Percentiles rank a stretch among this genome's conserved stretches.
Conservation (phyloP, 108 stramenopile genomes). For the Nitzschia sp. region DNA sequence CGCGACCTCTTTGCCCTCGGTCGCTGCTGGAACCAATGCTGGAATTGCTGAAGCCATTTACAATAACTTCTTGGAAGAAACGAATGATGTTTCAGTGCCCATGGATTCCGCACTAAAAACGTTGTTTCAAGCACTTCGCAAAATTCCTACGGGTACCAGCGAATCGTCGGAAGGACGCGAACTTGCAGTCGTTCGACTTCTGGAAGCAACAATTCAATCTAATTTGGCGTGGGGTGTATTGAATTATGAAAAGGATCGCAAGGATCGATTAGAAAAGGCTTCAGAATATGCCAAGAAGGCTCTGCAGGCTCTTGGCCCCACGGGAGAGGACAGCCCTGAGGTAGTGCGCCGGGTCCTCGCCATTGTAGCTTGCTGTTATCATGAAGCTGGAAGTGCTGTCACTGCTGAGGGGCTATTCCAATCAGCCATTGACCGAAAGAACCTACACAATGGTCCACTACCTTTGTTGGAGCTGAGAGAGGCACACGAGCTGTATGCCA, state of each 20-base stretch:
- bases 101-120: slow-evolving; percentile 37
- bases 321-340: slow-evolving; percentile 16
- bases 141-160: slow-evolving; percentile 4
- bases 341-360: slow-evolving; percentile 56
- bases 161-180: neutral
- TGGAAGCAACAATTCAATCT: slow-evolving; percentile 30
- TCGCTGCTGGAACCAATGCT: slow-evolving; percentile 27
- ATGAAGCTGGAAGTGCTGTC: slow-evolving; percentile 65
- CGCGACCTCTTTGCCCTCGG: slow-evolving; percentile 18
- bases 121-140: slow-evolving; percentile 38
- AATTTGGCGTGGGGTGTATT: slow-evolving; percentile 54
- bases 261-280: slow-evolving; percentile 51
- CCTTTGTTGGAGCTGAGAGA: slow-evolving; percentile 56
- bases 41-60: slow-evolving; percentile 42
- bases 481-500: slow-evolving; percentile 52
- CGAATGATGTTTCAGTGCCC: slow-evolving; percentile 46
- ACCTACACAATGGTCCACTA: slow-evolving; percentile 10
- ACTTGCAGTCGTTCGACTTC: slow-evolving; percentile 2
- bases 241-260: slow-evolving; percentile 33
- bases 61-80: slow-evolving; percentile 28
- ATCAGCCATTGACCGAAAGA: slow-evolving; percentile 56
- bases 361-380: slow-evolving; percentile 71
- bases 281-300: slow-evolving; percentile 70
- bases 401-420: slow-evolving; percentile 84
- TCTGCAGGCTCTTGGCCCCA: slow-evolving; percentile 55